Percentiles rank a stretch among this genome's conserved stretches.
These are phyloP conservation scores for Rubia balearica DNA, from an alignment of 305 asterid species.

Conservation along the genomic window DNA sequence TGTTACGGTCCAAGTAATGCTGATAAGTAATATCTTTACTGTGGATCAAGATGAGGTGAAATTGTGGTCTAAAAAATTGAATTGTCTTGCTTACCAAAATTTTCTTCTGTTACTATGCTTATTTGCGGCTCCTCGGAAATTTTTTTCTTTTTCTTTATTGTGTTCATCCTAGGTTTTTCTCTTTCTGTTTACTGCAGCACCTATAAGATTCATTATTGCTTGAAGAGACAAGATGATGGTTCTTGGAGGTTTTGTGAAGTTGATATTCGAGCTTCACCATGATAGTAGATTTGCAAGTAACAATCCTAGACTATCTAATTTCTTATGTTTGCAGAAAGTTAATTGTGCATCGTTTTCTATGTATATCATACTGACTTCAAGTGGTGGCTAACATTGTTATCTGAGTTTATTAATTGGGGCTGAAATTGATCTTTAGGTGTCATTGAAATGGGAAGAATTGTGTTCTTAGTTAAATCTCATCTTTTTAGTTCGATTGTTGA, in stretches of 20 bases:
- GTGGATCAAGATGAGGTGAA: neutral
- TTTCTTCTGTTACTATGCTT: neutral
- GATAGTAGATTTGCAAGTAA: conserved; percentile 16
- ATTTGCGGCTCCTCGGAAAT: neutral
- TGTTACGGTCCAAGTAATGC: neutral
- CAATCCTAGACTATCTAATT: neutral
- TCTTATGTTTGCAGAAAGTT: neutral
- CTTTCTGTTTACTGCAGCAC: conserved; percentile 56
- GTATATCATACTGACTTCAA: conserved; percentile 4
- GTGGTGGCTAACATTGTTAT: conserved; percentile 4
- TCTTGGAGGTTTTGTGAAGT: conserved; percentile 83
- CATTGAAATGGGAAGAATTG: neutral
- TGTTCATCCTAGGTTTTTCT: neutral
- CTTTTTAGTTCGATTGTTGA: neutral
- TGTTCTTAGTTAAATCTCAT: neutral
- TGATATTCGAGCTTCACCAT: conserved; percentile 49
- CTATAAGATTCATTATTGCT: conserved; percentile 48
- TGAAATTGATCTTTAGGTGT: neutral
- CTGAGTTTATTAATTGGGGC: neutral
- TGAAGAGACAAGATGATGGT: conserved; percentile 75
- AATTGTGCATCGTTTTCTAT: neutral
- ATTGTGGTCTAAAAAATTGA: neutral
- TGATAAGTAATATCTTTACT: neutral
- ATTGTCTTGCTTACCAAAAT: neutral
- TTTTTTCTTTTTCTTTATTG: neutral